These are phyloP conservation scores for Rhizophagus clarus DNA, from an alignment of 192 early-diverging fungal species.

Conservation along the genomic window DNA sequence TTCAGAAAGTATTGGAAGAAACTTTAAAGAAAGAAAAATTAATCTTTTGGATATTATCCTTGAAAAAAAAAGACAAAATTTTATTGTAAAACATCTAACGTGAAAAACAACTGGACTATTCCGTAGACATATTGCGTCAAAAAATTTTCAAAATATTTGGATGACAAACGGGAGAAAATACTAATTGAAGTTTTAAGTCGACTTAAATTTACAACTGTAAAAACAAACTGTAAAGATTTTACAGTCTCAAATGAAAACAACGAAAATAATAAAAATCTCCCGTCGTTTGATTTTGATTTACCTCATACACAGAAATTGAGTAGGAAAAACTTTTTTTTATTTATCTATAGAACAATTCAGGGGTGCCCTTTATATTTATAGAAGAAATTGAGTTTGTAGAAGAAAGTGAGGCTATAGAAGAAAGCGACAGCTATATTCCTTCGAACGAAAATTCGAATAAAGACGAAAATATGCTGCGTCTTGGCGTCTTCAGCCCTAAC, in stretches of 20 bases:
- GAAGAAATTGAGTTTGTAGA: too few species aligned
- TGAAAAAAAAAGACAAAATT: constrained; percentile 1
- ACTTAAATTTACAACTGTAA: background rate
- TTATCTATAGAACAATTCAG: too few species aligned
- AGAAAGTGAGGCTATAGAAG: too few species aligned
- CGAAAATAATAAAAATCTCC: too few species aligned
- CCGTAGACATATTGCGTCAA: constrained; percentile 23
- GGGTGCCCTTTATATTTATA: too few species aligned
- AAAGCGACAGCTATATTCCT: too few species aligned
- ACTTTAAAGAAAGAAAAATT: background rate
- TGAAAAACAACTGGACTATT: background rate
- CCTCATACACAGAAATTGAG: too few species aligned
- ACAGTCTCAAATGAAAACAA: background rate
- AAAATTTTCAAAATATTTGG: constrained; percentile 12
- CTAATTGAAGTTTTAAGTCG: background rate
- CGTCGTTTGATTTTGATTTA: background rate
- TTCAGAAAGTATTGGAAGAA: background rate
- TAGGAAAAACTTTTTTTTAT: too few species aligned
- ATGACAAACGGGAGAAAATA: background rate
- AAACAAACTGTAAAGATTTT: background rate
- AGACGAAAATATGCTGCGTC: too few species aligned
- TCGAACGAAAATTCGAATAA: too few species aligned
- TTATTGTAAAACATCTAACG: background rate
- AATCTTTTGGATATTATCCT: background rate
- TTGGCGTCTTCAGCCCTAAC: too few species aligned